Evolutionary conservation across 768 basidiomycete species (phyloP).

Genomic region (Lentinula guzmanii): DNA sequence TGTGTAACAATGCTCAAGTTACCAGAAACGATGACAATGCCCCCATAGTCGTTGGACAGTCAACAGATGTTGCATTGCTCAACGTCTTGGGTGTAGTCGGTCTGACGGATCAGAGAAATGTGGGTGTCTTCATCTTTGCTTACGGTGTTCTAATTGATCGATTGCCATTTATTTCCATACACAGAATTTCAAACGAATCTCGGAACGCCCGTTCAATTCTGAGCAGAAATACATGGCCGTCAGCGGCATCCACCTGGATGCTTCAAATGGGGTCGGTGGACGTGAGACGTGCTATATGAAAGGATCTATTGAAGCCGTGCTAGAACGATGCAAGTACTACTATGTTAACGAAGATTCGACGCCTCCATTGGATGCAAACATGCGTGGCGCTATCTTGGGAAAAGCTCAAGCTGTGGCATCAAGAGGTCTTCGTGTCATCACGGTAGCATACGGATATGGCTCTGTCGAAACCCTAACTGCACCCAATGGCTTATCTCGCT

Average conservation of each 20-base stretch:
- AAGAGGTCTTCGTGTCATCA: slow-evolving; percentile 80
- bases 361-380: slow-evolving; percentile 66
- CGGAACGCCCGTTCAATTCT: slow-evolving; percentile 87
- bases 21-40: slow-evolving; percentile 61
- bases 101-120: slow-evolving; percentile 63
- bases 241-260: slow-evolving; percentile 58
- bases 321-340: slow-evolving; percentile 84
- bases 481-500: slow-evolving; percentile 19
- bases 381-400: slow-evolving; percentile 57
- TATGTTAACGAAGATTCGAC: slow-evolving; percentile 88
- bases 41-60: slow-evolving; percentile 64
- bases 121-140: slow-evolving; percentile 27
- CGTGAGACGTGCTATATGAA: slow-evolving; percentile 88
- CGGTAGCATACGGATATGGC: slow-evolving; percentile 86
- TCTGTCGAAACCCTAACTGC: slow-evolving; percentile 35
- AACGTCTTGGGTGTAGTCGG: slow-evolving; percentile 70
- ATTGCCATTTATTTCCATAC: not conserved
- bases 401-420: slow-evolving; percentile 70
- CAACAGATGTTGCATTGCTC: slow-evolving; percentile 88
- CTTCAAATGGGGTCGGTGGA: slow-evolving; percentile 24
- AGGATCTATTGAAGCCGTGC: slow-evolving; percentile 84
- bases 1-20: slow-evolving; percentile 85
- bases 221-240: slow-evolving; percentile 94
- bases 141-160: not conserved
- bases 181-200: slow-evolving; percentile 69